Conservation (phyloP, 1,284 basidiomycete species). For the Apiotrichum porosum region DNA sequence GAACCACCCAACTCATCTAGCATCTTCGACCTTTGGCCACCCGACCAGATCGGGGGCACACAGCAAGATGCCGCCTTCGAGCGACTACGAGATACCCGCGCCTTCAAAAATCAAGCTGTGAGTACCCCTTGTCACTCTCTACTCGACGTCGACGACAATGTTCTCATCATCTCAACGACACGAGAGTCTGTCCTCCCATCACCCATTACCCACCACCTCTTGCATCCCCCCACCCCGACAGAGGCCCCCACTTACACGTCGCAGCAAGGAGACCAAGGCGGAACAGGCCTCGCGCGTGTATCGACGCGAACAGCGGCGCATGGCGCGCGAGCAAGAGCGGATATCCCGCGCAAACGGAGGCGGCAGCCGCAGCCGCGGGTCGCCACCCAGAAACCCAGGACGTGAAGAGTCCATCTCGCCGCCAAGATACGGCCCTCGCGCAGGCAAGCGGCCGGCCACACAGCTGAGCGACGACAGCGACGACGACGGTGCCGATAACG, state of each 20-base stretch:
- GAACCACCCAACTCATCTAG: no score
- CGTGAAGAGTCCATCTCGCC: slow-evolving; percentile 24
- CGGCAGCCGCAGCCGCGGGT: no score
- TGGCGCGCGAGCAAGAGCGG: slow-evolving; percentile 13
- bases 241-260: background rate
- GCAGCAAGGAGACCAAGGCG: slow-evolving; percentile 32
- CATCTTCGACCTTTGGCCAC: no score
- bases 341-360: slow-evolving; percentile 34
- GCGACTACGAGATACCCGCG: slow-evolving; percentile 12
- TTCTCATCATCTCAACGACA: no score
- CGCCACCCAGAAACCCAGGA: slow-evolving; percentile 16
- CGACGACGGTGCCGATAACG: background rate
- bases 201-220: slow-evolving; percentile 1
- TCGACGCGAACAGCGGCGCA: slow-evolving; percentile 24
- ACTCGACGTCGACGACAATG: background rate
- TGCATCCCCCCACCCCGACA: background rate
- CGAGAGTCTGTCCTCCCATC: no score
- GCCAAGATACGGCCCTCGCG: slow-evolving; percentile 13
- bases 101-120: slow-evolving; percentile 18
- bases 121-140: background rate
- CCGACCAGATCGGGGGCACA: no score
- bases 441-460: background rate
- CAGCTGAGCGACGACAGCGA: background rate
- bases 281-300: slow-evolving; percentile 31
- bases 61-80: background rate